A percentile compares a stretch with the other conserved stretches of the same genome.
These are phyloP conservation scores for Aciculosporium take DNA, from an alignment of 2,329 filamentous ascomycete species.

Conservation along the genomic window DNA sequence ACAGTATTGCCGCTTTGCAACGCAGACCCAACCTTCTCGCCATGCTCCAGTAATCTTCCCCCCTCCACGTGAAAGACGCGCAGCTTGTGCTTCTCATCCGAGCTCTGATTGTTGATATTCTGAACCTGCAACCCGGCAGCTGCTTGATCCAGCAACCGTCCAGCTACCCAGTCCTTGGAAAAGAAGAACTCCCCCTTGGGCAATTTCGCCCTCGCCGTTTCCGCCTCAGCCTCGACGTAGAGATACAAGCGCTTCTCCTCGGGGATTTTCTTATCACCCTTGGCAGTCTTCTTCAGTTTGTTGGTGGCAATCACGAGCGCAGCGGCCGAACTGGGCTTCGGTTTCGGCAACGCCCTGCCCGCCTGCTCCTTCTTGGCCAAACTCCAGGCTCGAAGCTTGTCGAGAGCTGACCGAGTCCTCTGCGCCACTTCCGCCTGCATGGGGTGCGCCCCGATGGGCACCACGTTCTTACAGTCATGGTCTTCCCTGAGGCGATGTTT, in stretches of 20 bases:
- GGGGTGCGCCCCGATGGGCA: constrained; percentile 37
- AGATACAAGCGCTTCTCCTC: constrained; percentile 80
- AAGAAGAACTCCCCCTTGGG: constrained; percentile 74
- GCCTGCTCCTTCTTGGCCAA: constrained; percentile 54
- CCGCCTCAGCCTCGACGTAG: constrained; percentile 78
- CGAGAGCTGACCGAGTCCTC: constrained; percentile 59
- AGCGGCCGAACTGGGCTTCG: constrained; percentile 47
- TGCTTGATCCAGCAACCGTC: constrained; percentile 64
- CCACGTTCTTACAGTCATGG: constrained; percentile 69
- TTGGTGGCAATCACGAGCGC: constrained; percentile 57
- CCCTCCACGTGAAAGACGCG: constrained; percentile 89
- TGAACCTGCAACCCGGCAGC: constrained; percentile 64
- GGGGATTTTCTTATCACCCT: constrained; percentile 73
- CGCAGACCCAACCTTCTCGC: constrained; percentile 63
- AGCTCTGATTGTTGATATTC: constrained; percentile 70
- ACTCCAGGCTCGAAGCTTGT: constrained; percentile 68
- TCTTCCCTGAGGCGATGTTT: constrained; percentile 66
- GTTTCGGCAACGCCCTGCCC: constrained; percentile 43
- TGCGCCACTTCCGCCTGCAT: constrained; percentile 37
- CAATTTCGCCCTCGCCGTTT: constrained; percentile 69
- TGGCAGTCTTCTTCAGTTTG: constrained; percentile 70
- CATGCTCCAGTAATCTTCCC: constrained; percentile 73
- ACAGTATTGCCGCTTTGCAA: constrained; percentile 78
- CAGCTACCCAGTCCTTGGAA: constrained; percentile 77
- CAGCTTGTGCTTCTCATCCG: constrained; percentile 63